Conservation (phyloP, 1,284 basidiomycete species). For the Fomitopsis palustris region DNA sequence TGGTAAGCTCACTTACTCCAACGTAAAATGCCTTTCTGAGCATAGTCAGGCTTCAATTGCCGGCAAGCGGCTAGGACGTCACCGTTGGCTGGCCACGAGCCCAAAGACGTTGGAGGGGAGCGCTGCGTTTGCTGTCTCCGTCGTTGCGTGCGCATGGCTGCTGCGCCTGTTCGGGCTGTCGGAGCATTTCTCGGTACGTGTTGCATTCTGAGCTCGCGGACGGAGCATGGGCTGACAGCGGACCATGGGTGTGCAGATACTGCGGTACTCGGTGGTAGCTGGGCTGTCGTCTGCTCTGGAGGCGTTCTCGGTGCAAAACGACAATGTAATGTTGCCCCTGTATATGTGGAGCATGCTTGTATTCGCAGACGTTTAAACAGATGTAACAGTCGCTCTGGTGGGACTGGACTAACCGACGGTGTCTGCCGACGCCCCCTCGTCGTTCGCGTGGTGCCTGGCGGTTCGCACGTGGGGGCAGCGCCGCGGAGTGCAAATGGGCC, state of each 20-base stretch:
- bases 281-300: slow-evolving; percentile 73
- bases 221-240: slow-evolving; percentile 6
- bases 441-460: neutral
- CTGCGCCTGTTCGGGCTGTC: slow-evolving; percentile 70
- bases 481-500: neutral
- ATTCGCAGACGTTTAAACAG: slow-evolving; percentile 40
- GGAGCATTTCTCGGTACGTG: slow-evolving; percentile 68
- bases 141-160: slow-evolving; percentile 66
- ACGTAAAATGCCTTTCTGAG: neutral
- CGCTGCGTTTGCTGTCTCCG: slow-evolving; percentile 74
- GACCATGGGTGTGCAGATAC: slow-evolving; percentile 34
- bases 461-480: neutral
- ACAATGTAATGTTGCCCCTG: slow-evolving; percentile 88
- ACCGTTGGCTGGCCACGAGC: slow-evolving; percentile 81
- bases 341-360: slow-evolving; percentile 84
- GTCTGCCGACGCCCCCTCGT: neutral
- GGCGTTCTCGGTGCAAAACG: slow-evolving; percentile 89
- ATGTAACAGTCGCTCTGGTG: neutral
- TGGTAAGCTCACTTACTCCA: slow-evolving; percentile 48
- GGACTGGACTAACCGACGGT: neutral
- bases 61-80: slow-evolving; percentile 77
- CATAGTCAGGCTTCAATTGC: slow-evolving; percentile 79
- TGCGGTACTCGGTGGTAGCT: slow-evolving; percentile 56
- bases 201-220: neutral
- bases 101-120: slow-evolving; percentile 94